Evolutionary conservation across 768 basidiomycete species (phyloP).

Genomic region (Tricholoma saponaceum): DNA sequence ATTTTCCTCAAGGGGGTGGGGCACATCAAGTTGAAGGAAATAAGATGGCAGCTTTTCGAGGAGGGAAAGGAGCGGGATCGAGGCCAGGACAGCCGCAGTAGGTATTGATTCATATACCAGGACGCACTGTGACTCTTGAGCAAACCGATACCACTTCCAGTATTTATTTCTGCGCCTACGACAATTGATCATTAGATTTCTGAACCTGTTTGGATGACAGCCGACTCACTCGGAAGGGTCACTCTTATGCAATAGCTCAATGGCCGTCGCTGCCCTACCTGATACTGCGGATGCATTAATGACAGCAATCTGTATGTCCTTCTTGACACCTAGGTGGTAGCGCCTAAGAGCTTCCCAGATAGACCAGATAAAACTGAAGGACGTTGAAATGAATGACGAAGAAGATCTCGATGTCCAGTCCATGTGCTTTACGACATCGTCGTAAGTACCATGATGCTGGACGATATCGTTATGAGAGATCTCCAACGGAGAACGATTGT

Average conservation of each 20-base stretch:
- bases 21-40: conserved; percentile 37
- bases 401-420: conserved; percentile 72
- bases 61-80: conserved; percentile 62
- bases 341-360: conserved; percentile 78
- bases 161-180: conserved; percentile 36
- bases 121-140: conserved; percentile 72
- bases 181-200: background rate
- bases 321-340: conserved; percentile 69
- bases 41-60: conserved; percentile 71
- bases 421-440: conserved; percentile 66
- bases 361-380: conserved; percentile 80
- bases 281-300: conserved; percentile 65
- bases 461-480: conserved; percentile 11
- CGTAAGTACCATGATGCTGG: conserved; percentile 36
- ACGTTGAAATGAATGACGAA: conserved; percentile 70
- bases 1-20: conserved; percentile 22
- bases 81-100: conserved; percentile 58
- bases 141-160: conserved; percentile 76
- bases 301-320: conserved; percentile 73
- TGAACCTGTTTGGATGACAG: background rate
- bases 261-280: conserved; percentile 57
- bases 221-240: conserved; percentile 52
- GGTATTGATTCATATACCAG: conserved; percentile 70
- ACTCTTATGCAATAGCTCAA: conserved; percentile 55
- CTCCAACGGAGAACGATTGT: conserved; percentile 31